Percentiles rank a stretch among this genome's conserved stretches.
Evolutionary conservation across 176 grass and related monocot genomes (phyloP).

Genomic region (Avena eriantha): DNA sequence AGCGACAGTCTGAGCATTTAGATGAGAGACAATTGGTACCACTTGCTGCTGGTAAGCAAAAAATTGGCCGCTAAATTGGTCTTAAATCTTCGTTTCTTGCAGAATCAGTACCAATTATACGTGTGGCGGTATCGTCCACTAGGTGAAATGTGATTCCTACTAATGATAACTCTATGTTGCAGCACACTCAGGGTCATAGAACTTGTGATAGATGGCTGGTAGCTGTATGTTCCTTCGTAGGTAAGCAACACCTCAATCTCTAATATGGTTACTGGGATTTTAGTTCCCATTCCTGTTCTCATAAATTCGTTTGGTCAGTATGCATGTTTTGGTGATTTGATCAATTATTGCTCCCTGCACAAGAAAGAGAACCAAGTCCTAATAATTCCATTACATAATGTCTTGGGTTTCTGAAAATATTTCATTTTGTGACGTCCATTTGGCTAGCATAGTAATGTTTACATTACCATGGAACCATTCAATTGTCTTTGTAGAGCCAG

Average conservation of each 20-base stretch:
- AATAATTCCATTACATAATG: too few relatives aligned
- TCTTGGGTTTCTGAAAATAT: too few relatives aligned
- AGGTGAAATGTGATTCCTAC: background rate
- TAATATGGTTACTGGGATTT: background rate
- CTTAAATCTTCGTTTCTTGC: background rate
- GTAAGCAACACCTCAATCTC: background rate
- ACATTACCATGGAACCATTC: too few relatives aligned
- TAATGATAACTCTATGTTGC: background rate
- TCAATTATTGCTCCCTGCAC: too few relatives aligned
- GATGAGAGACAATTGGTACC: conserved; percentile 18
- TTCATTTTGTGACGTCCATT: too few relatives aligned
- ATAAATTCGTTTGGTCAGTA: background rate
- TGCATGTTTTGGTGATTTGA: background rate
- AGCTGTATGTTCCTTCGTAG: conserved; percentile 21
- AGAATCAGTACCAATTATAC: background rate
- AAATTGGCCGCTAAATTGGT: too few relatives aligned
- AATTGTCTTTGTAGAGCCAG: too few relatives aligned
- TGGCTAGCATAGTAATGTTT: too few relatives aligned
- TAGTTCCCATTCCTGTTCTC: background rate
- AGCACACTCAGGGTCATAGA: background rate
- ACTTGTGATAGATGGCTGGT: background rate
- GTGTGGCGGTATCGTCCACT: background rate
- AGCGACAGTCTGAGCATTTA: background rate
- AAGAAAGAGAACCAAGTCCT: too few relatives aligned
- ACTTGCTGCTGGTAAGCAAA: conserved; percentile 3